Evolutionary conservation across 1,139 yeast species (phyloP).

Genomic region (Debaryomyces psychrophilus): DNA sequence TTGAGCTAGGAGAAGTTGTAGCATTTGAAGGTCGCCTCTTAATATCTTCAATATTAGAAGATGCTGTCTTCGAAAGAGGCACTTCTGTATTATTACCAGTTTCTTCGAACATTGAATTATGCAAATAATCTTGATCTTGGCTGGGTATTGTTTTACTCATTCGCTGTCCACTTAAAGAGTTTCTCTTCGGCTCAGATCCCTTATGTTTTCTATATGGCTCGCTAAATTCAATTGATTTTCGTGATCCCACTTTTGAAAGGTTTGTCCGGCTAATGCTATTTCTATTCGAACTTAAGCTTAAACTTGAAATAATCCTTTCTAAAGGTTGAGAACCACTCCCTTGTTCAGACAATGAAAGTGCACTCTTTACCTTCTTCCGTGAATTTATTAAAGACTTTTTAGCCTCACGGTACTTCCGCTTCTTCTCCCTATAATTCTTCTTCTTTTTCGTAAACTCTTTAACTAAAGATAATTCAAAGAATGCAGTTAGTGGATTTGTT

Average conservation of each 20-base stretch:
- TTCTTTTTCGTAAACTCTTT: slow-evolving; percentile 51
- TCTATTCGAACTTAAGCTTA: slow-evolving; percentile 37
- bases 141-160: background rate
- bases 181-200: slow-evolving; percentile 7
- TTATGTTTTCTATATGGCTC: slow-evolving; percentile 4
- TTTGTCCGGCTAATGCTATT: slow-evolving; percentile 5
- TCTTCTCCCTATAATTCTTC: slow-evolving; percentile 37
- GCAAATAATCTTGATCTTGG: background rate
- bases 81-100: slow-evolving; percentile 15
- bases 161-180: slow-evolving; percentile 2
- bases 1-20: slow-evolving; percentile 12
- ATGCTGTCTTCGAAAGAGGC: slow-evolving; percentile 34
- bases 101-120: background rate
- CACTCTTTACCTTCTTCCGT: slow-evolving; percentile 52
- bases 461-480: slow-evolving; percentile 77
- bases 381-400: slow-evolving; percentile 50
- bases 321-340: slow-evolving; percentile 35
- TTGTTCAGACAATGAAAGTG: slow-evolving; percentile 38
- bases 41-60: slow-evolving; percentile 37
- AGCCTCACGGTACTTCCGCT: slow-evolving; percentile 44
- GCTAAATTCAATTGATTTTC: slow-evolving; percentile 4
- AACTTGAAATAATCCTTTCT: slow-evolving; percentile 43
- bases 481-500: slow-evolving; percentile 81
- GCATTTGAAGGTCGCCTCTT: slow-evolving; percentile 20
- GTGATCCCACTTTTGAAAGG: slow-evolving; percentile 7